Conservation (phyloP, 257 asterid species). For the Haberlea rhodopensis region DNA sequence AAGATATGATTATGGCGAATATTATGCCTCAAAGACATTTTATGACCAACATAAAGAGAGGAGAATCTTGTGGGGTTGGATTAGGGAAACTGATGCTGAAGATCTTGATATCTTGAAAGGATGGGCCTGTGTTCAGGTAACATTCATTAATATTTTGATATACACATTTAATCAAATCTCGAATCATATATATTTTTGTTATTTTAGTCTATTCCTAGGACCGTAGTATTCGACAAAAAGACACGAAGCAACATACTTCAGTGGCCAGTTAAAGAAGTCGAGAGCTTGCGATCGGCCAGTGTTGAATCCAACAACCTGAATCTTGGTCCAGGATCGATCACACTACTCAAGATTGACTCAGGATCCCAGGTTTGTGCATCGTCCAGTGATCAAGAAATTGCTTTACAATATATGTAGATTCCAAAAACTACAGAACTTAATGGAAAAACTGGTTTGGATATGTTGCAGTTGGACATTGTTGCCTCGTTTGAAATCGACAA, state of each 20-base stretch:
- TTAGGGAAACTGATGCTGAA: constrained; percentile 65
- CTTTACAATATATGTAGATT: constrained; percentile 3
- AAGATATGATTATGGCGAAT: constrained; percentile 64
- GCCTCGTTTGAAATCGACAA: constrained; percentile 58
- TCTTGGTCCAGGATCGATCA: constrained; percentile 76
- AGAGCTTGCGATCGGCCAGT: constrained; percentile 55
- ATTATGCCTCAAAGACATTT: constrained; percentile 78
- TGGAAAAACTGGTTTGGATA: not conserved
- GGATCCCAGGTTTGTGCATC: constrained; percentile 54
- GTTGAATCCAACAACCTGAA: constrained; percentile 41
- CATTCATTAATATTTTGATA: not conserved
- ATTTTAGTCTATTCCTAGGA: constrained; percentile 64
- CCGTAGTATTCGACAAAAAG: constrained; percentile 52
- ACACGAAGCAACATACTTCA: constrained; percentile 64
- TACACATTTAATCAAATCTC: not conserved
- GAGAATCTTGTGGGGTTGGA: constrained; percentile 84
- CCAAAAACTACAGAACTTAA: constrained; percentile 5
- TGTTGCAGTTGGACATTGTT: constrained; percentile 59
- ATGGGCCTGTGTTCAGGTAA: constrained; percentile 74
- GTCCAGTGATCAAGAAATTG: not conserved
- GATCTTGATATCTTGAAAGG: constrained; percentile 56
- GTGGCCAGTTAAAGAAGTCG: constrained; percentile 84
- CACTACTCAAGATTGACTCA: constrained; percentile 44
- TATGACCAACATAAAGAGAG: constrained; percentile 56
- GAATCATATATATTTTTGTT: not conserved